phyloP scores from a whole-genome alignment of 2,329 filamentous ascomycete species.

The Exophiala dermatitidis region DNA sequence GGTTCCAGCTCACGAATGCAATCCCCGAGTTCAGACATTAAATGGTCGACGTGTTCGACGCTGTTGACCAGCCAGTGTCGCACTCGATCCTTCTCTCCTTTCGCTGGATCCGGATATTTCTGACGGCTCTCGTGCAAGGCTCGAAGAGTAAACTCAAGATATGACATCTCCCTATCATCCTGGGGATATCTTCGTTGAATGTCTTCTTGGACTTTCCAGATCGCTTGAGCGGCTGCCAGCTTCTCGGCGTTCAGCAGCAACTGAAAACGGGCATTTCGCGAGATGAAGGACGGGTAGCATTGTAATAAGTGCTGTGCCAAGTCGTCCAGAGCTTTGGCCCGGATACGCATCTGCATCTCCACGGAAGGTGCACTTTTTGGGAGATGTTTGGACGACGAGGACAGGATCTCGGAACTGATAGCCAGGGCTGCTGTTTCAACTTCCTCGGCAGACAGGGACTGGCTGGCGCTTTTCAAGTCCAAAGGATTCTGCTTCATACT shows the following conservation, averaged over 20 bases:
- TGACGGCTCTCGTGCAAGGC: conserved; percentile 72
- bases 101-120: conserved; percentile 55
- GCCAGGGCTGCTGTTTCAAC: conserved; percentile 68
- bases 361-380: conserved; percentile 66
- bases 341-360: conserved; percentile 69
- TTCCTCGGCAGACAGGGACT: conserved; percentile 61
- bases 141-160: conserved; percentile 67
- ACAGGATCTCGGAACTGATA: conserved; percentile 74
- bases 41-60: conserved; percentile 62
- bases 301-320: conserved; percentile 65
- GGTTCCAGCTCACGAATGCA: conserved; percentile 66
- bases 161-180: conserved; percentile 57
- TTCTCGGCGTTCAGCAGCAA: conserved; percentile 88
- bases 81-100: conserved; percentile 68
- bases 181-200: conserved; percentile 53
- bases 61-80: conserved; percentile 83
- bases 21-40: conserved; percentile 72
- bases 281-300: conserved; percentile 57
- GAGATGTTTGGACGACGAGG: conserved; percentile 67
- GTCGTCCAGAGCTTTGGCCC: conserved; percentile 65
- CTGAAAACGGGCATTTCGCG: conserved; percentile 65
- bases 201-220: conserved; percentile 75
- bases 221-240: conserved; percentile 65
- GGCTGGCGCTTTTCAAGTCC: conserved; percentile 65
- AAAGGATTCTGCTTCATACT: conserved; percentile 75